A percentile compares a stretch with the other conserved stretches of the same genome.
phyloP scores from a whole-genome alignment of 129 eudicot species.

The Kitagawia praeruptora region DNA sequence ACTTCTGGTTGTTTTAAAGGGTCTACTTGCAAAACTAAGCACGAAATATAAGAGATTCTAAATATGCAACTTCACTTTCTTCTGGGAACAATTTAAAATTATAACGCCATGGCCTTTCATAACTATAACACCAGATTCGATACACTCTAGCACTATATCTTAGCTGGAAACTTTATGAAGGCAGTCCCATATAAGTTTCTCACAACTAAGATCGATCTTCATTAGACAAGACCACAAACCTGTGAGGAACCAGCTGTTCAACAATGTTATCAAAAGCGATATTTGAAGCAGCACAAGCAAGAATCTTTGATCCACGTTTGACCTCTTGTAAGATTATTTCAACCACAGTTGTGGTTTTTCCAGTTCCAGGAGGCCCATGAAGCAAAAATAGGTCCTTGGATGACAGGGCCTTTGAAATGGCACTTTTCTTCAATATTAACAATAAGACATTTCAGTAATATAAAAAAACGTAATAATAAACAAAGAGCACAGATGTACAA shows the following conservation, averaged over 20 bases:
- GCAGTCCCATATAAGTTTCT: neutral
- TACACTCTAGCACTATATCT: neutral
- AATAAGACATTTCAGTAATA: slow-evolving; percentile 8
- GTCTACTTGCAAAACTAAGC: neutral
- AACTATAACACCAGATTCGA: neutral
- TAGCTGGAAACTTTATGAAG: neutral
- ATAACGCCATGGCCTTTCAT: neutral
- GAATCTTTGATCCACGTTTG: slow-evolving; percentile 94
- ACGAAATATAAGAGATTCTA: neutral
- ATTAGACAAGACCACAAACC: slow-evolving; percentile 22
- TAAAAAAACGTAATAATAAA: neutral
- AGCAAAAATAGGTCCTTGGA: slow-evolving; percentile 91
- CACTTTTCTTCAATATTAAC: slow-evolving; percentile 66
- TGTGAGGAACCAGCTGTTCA: slow-evolving; percentile 89
- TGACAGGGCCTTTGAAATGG: slow-evolving; percentile 73
- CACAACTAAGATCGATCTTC: neutral
- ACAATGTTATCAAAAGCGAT: slow-evolving; percentile 98
- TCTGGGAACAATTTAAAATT: neutral
- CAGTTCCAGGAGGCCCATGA: slow-evolving; percentile 99
- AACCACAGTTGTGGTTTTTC: slow-evolving; percentile 94
- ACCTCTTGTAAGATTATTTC: slow-evolving; percentile 94
- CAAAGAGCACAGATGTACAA: neutral
- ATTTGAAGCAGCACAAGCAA: slow-evolving; percentile 98
- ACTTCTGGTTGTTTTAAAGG: neutral
- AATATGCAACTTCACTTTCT: neutral